Percentiles rank a stretch among this genome's conserved stretches.
These are phyloP conservation scores for Berberis vulgaris DNA, from an alignment of 164 flowering plant species.

Conservation along the genomic window DNA sequence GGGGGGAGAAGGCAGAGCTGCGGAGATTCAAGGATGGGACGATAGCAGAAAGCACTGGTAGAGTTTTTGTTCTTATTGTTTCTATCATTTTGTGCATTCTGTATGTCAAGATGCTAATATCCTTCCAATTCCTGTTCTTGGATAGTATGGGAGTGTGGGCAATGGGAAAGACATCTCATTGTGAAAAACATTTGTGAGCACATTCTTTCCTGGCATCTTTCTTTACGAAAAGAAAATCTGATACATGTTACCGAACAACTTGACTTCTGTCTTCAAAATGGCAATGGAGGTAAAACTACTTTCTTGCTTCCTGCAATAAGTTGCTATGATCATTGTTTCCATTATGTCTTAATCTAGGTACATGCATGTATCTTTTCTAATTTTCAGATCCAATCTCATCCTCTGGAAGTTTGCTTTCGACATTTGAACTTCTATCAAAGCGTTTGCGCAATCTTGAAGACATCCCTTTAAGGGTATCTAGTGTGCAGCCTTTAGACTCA, in stretches of 20 bases:
- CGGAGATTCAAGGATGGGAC: slow-evolving; percentile 77
- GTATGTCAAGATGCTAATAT: not conserved
- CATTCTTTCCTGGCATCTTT: slow-evolving; percentile 61
- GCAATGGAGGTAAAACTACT: slow-evolving; percentile 37
- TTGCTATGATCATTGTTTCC: too few relatives aligned
- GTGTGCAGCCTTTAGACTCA: slow-evolving; percentile 85
- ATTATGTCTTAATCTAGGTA: too few relatives aligned
- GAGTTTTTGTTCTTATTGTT: not conserved
- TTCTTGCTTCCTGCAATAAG: not conserved
- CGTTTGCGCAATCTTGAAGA: slow-evolving; percentile 55
- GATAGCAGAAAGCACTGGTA: slow-evolving; percentile 88
- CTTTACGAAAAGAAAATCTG: slow-evolving; percentile 44
- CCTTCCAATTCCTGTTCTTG: not conserved
- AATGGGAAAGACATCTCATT: slow-evolving; percentile 73
- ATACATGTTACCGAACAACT: slow-evolving; percentile 62
- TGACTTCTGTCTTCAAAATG: slow-evolving; percentile 68
- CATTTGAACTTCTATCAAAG: slow-evolving; percentile 65
- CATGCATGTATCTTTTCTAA: too few relatives aligned
- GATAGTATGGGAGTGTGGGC: slow-evolving; percentile 75
- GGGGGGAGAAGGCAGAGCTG: slow-evolving; percentile 93
- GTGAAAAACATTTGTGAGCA: slow-evolving; percentile 57
- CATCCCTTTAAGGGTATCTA: slow-evolving; percentile 75
- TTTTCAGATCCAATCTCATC: slow-evolving; percentile 66
- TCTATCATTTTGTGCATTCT: not conserved
- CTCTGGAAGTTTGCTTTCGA: slow-evolving; percentile 43